Conservation (phyloP, 257 asterid genomes). For the Nicotiana knightiana region DNA sequence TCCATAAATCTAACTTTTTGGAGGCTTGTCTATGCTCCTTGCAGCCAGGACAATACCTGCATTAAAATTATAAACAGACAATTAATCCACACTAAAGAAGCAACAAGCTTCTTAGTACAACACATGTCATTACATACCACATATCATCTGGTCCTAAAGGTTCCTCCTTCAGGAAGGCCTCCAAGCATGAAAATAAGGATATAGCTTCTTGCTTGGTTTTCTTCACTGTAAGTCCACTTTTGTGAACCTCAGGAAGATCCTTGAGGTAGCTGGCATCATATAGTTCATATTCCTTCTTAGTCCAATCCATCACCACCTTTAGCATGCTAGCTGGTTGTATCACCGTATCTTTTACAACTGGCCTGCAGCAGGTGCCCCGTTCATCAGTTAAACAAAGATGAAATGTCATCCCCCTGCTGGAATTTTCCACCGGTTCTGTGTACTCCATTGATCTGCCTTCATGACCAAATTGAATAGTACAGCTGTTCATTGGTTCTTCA, state of each 20-base stretch:
- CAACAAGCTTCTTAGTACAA: constrained; percentile 7
- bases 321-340: constrained; percentile 39
- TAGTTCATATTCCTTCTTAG: constrained; percentile 54
- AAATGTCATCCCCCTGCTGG: constrained; percentile 53
- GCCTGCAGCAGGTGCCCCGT: constrained; percentile 50
- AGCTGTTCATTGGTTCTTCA: constrained; percentile 29
- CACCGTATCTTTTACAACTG: constrained; percentile 55
- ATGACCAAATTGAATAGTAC: constrained; percentile 29
- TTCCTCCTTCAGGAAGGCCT: constrained; percentile 92
- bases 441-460: constrained; percentile 30
- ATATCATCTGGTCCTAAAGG: constrained; percentile 98
- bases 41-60: constrained; percentile 95
- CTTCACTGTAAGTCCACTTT: constrained; percentile 62
- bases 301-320: constrained; percentile 78
- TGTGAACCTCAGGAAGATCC: constrained; percentile 83
- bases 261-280: constrained; percentile 65
- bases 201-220: constrained; percentile 86
- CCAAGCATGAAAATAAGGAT: constrained; percentile 90
- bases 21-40: constrained; percentile 93
- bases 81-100: constrained; percentile 6
- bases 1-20: constrained; percentile 93
- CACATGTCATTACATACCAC: constrained; percentile 49
- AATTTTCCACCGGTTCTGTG: constrained; percentile 40
- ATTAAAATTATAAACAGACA: constrained; percentile 3
- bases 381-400: constrained; percentile 67